Percentiles rank a stretch among this genome's conserved stretches.
These are phyloP conservation scores for Yarrowia osloensis DNA, from an alignment of 805 yeast species.

Conservation along the genomic window DNA sequence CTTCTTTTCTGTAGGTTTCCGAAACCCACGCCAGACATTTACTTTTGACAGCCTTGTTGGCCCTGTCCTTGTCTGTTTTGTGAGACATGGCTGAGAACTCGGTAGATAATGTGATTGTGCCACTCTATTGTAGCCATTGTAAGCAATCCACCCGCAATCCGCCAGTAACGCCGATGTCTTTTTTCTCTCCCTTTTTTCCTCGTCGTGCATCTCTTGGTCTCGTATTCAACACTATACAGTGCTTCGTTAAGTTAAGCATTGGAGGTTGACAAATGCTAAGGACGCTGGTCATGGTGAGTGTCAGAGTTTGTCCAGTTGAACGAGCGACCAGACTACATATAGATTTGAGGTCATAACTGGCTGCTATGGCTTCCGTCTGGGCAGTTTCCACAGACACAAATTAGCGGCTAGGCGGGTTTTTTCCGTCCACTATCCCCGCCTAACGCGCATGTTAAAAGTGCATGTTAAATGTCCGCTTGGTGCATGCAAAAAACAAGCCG, in stretches of 20 bases:
- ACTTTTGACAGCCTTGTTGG: background rate
- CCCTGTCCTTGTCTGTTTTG: background rate
- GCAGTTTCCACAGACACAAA: too few relatives aligned
- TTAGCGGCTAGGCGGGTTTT: too few relatives aligned
- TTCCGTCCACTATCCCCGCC: background rate
- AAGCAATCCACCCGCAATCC: too few relatives aligned
- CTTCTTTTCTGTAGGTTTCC: background rate
- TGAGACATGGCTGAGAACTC: too few relatives aligned
- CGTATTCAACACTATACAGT: slow-evolving; percentile 10
- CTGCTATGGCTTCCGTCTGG: background rate
- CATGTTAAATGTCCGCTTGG: too few relatives aligned
- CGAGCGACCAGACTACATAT: background rate
- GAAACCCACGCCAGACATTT: too few relatives aligned
- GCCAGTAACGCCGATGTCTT: too few relatives aligned
- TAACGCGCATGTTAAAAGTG: too few relatives aligned
- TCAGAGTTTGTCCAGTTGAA: background rate
- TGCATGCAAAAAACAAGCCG: too few relatives aligned
- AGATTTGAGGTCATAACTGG: too few relatives aligned
- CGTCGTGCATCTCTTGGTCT: background rate
- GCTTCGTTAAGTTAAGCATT: background rate
- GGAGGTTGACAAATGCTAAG: background rate
- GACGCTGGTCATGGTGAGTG: background rate
- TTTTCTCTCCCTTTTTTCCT: background rate
- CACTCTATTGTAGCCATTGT: too few relatives aligned
- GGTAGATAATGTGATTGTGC: too few relatives aligned